phyloP scores from a whole-genome alignment of 257 asterid genomes.

The Penstemon davidsonii region DNA sequence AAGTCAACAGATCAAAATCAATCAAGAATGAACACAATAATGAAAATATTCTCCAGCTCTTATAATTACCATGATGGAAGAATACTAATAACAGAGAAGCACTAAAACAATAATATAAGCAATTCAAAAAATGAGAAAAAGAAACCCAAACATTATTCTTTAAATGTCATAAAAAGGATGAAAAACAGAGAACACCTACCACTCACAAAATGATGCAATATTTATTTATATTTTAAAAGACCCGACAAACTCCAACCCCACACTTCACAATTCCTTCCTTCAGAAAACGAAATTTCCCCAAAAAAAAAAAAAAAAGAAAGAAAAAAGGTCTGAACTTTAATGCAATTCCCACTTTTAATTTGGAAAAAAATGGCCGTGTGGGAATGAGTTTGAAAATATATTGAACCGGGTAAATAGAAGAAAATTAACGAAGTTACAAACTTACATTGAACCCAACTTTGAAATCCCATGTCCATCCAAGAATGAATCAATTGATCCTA shows the following conservation, averaged over 20 bases:
- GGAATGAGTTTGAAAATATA: neutral
- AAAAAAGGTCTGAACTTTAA: neutral
- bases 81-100: neutral
- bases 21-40: neutral
- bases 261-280: neutral
- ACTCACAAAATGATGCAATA: neutral
- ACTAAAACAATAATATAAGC: neutral
- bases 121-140: neutral
- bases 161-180: neutral
- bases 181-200: constrained; percentile 22
- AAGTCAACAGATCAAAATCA: constrained; percentile 16
- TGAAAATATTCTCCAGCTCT: too few species aligned
- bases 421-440: neutral
- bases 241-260: constrained; percentile 20
- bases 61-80: constrained; percentile 21
- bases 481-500: constrained; percentile 4
- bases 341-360: neutral
- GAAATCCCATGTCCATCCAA: neutral
- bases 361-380: neutral
- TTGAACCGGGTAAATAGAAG: neutral
- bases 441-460: neutral
- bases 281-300: neutral
- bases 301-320: neutral
- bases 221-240: neutral
- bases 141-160: neutral